These are phyloP conservation scores for Xylaria sp. DNA, from an alignment of 2,329 filamentous ascomycete genomes.

Conservation along the genomic window DNA sequence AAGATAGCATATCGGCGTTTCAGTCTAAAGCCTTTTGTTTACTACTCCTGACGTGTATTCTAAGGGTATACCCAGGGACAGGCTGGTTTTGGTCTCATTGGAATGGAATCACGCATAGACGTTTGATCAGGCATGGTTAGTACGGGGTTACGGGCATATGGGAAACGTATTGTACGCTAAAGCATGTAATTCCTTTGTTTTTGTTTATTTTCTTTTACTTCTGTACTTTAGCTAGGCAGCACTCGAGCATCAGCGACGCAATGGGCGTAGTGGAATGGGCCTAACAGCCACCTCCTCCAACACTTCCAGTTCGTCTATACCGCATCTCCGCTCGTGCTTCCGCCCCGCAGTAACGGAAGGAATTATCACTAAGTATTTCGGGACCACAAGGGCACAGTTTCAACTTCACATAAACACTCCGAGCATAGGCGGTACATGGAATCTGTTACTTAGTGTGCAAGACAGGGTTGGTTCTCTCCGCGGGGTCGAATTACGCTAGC, in stretches of 20 bases:
- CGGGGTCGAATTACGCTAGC: background rate
- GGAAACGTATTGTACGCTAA: conserved; percentile 24
- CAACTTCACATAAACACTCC: conserved; percentile 6
- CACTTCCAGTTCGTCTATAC: background rate
- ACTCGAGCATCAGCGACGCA: background rate
- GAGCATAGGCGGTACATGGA: background rate
- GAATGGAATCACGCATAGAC: conserved; percentile 14
- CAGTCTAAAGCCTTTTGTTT: background rate
- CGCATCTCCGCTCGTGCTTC: background rate
- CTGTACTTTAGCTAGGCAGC: conserved; percentile 20
- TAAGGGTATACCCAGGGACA: conserved; percentile 7
- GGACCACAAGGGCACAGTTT: conserved; percentile 7
- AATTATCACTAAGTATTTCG: background rate
- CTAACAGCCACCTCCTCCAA: background rate
- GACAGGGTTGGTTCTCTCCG: background rate
- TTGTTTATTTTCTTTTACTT: background rate
- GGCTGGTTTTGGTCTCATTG: background rate
- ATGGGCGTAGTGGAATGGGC: background rate
- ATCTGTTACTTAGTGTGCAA: background rate
- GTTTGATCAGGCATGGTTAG: conserved; percentile 14
- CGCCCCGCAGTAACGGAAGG: background rate
- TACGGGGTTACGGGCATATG: conserved; percentile 17
- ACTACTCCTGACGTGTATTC: background rate
- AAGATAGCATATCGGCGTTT: background rate
- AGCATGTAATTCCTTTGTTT: too few species aligned